Evolutionary conservation across 495 filamentous ascomycete genomes (phyloP).

Genomic region (Penicillium robsamsonii): DNA sequence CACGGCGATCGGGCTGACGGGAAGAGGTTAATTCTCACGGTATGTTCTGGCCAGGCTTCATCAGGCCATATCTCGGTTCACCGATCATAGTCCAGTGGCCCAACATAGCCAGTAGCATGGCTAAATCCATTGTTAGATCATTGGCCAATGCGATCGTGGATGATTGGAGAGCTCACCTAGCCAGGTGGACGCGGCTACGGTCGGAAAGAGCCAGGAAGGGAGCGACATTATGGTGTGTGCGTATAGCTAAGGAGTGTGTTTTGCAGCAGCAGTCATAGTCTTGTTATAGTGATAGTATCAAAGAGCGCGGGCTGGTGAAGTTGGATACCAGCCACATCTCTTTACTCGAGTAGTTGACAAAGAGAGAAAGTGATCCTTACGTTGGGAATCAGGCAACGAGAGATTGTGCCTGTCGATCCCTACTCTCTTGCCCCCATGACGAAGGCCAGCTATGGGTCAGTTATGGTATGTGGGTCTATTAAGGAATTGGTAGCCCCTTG

Average conservation of each 20-base stretch:
- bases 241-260: slow-evolving; percentile 4
- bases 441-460: slow-evolving; percentile 1
- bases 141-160: background rate
- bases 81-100: slow-evolving; percentile 22
- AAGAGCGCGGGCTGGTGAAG: slow-evolving; percentile 11
- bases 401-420: slow-evolving; percentile 14
- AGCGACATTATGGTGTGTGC: background rate
- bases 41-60: slow-evolving; percentile 24
- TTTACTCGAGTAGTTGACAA: slow-evolving; percentile 6
- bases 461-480: slow-evolving; percentile 15
- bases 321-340: slow-evolving; percentile 15
- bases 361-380: slow-evolving; percentile 11
- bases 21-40: slow-evolving; percentile 12
- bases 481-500: slow-evolving; percentile 4
- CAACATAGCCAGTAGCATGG: slow-evolving; percentile 18
- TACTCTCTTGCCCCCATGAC: slow-evolving; percentile 8
- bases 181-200: slow-evolving; percentile 11
- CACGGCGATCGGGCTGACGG: background rate
- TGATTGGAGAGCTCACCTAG: slow-evolving; percentile 5
- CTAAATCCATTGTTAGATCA: slow-evolving; percentile 10
- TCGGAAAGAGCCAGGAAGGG: slow-evolving; percentile 14
- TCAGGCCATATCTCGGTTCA: slow-evolving; percentile 19
- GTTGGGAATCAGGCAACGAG: slow-evolving; percentile 5
- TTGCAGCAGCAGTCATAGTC: slow-evolving; percentile 4
- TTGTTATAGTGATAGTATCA: slow-evolving; percentile 3